Percentiles rank a stretch among this genome's conserved stretches.
Conservation (phyloP, 768 basidiomycete species). For the Tylopilus intermedius region DNA sequence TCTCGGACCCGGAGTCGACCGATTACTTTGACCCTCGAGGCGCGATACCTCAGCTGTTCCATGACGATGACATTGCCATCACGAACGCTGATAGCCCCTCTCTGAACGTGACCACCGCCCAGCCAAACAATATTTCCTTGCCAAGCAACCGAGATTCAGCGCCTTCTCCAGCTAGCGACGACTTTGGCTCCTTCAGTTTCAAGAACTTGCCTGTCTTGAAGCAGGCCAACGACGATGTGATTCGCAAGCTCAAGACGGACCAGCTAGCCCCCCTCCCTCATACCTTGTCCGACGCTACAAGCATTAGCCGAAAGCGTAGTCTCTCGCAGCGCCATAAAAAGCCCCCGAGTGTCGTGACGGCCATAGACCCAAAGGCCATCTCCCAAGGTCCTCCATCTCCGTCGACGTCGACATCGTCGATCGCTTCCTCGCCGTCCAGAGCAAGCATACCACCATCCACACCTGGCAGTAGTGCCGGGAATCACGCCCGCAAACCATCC, state of each 20-base stretch:
- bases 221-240: conserved; percentile 97
- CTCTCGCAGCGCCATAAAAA: conserved; percentile 78
- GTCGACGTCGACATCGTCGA: conserved; percentile 85
- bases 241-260: conserved; percentile 90
- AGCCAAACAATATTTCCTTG: conserved; percentile 18
- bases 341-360: conserved; percentile 72
- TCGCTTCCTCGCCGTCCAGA: conserved; percentile 84
- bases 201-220: conserved; percentile 95
- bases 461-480: conserved; percentile 51
- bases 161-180: conserved; percentile 65
- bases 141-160: conserved; percentile 39
- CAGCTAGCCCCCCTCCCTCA: conserved; percentile 77
- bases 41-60: conserved; percentile 84
- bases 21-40: conserved; percentile 99
- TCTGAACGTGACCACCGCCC: conserved; percentile 19
- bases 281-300: conserved; percentile 59
- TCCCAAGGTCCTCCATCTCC: conserved; percentile 85
- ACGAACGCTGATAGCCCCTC: conserved; percentile 46
- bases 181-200: conserved; percentile 97
- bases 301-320: conserved; percentile 64
- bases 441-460: conserved; percentile 68
- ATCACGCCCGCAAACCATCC: conserved; percentile 79
- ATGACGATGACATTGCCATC: conserved; percentile 74
- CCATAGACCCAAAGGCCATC: conserved; percentile 55
- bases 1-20: conserved; percentile 96